phyloP scores from a whole-genome alignment of 495 filamentous ascomycete species.

The Podospora tetraspora region DNA sequence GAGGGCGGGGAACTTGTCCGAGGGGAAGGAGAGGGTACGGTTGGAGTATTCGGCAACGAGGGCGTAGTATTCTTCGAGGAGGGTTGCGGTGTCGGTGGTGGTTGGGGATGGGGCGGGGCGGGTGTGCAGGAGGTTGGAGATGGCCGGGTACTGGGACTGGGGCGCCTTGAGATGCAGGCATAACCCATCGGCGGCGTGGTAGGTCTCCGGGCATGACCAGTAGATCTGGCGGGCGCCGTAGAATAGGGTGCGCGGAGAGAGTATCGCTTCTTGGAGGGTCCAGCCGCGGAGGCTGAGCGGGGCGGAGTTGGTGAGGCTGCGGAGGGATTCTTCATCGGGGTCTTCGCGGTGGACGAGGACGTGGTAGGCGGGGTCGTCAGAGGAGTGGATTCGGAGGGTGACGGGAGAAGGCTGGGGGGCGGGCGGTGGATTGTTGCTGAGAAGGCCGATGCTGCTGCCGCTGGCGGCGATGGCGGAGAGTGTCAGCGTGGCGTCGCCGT shows the following conservation, averaged over 20 bases:
- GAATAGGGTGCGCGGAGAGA: not conserved
- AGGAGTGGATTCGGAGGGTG: not conserved
- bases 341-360: not conserved
- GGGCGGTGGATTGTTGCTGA: not conserved
- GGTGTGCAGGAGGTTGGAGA: not conserved
- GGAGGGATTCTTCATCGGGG: not conserved
- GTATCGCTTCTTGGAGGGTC: conserved; percentile 3
- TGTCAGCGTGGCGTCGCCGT: conserved; percentile 5
- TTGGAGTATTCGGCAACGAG: conserved; percentile 5
- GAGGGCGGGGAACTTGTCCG: conserved; percentile 43
- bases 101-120: not conserved
- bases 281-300: conserved; percentile 7
- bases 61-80: not conserved
- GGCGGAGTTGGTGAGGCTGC: not conserved
- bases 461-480: not conserved
- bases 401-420: not conserved
- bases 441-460: not conserved
- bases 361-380: not conserved
- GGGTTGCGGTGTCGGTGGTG: too few species aligned
- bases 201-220: not conserved
- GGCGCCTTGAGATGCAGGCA: not conserved
- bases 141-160: not conserved
- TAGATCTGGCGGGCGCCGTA: conserved; percentile 5
- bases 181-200: not conserved
- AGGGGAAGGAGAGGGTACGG: conserved; percentile 40